These are phyloP conservation scores for Coix lacrymajobi DNA, from an alignment of 176 grass and related monocot species.

Conservation along the genomic window DNA sequence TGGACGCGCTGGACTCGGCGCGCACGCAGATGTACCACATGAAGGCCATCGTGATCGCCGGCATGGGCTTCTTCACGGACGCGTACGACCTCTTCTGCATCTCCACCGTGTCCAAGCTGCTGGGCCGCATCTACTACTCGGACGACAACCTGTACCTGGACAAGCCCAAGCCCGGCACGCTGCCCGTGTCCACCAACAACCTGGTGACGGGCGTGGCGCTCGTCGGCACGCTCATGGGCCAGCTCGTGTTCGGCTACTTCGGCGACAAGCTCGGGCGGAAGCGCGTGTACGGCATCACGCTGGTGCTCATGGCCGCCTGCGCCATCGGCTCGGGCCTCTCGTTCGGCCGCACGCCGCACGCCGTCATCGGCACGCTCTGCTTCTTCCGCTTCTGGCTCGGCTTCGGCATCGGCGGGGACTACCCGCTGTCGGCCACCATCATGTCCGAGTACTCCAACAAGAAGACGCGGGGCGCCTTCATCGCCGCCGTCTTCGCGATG, in stretches of 20 bases:
- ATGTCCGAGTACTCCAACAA: conserved; percentile 70
- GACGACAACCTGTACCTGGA: neutral
- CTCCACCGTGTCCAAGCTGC: conserved; percentile 56
- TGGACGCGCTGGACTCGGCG: conserved; percentile 53
- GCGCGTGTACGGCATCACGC: neutral
- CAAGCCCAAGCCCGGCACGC: neutral
- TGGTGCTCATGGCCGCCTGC: neutral
- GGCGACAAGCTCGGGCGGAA: neutral
- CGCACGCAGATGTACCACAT: conserved; percentile 64
- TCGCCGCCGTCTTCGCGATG: conserved; percentile 59
- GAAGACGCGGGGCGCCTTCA: conserved; percentile 48
- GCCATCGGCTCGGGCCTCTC: neutral
- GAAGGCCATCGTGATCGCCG: conserved; percentile 48
- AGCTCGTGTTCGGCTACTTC: neutral
- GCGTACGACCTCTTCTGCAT: conserved; percentile 54
- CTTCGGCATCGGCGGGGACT: conserved; percentile 73
- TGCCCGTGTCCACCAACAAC: neutral
- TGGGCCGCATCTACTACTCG: conserved; percentile 55
- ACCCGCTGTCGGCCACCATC: conserved; percentile 58
- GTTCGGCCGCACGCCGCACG: neutral
- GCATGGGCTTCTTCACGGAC: conserved; percentile 55
- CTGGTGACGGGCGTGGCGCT: neutral
- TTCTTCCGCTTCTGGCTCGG: conserved; percentile 62
- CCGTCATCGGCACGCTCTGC: conserved; percentile 52
- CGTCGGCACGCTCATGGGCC: neutral